phyloP scores from a whole-genome alignment of 2,329 filamentous ascomycete genomes.

The Aspergillus neotritici region DNA sequence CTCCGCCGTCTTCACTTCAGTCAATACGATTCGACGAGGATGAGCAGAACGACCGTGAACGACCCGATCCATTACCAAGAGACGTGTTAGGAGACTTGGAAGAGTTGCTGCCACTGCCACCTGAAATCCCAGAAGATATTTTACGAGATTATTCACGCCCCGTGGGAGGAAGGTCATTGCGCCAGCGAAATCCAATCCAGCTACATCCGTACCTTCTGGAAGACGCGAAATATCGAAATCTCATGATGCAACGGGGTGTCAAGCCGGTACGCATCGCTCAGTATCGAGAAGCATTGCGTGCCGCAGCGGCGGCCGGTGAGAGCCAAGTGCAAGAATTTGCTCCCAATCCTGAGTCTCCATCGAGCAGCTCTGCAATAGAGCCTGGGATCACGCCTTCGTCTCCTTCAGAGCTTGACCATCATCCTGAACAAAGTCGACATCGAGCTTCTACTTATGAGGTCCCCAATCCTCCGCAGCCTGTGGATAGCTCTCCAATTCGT shows the following conservation, averaged over 20 bases:
- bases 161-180: slow-evolving; percentile 28
- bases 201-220: slow-evolving; percentile 46
- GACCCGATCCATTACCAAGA: background rate
- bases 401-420: slow-evolving; percentile 10
- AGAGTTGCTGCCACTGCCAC: slow-evolving; percentile 9
- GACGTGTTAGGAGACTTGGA: slow-evolving; percentile 9
- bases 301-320: slow-evolving; percentile 17
- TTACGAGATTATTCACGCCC: slow-evolving; percentile 22
- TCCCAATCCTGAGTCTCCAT: slow-evolving; percentile 26
- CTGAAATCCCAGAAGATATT: slow-evolving; percentile 26
- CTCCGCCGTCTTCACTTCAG: slow-evolving; percentile 27
- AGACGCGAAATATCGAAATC: slow-evolving; percentile 39
- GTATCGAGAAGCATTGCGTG: slow-evolving; percentile 11
- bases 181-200: slow-evolving; percentile 45
- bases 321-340: slow-evolving; percentile 31
- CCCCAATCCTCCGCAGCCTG: background rate
- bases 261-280: slow-evolving; percentile 36
- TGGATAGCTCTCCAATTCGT: no score
- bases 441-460: background rate
- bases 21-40: slow-evolving; percentile 13
- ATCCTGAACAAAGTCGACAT: background rate
- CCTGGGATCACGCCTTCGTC: slow-evolving; percentile 28
- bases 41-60: background rate
- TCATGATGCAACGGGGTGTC: slow-evolving; percentile 38
- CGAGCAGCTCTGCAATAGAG: slow-evolving; percentile 28